Conservation (phyloP, 768 basidiomycete genomes). For the Boletellus ananiceps region DNA sequence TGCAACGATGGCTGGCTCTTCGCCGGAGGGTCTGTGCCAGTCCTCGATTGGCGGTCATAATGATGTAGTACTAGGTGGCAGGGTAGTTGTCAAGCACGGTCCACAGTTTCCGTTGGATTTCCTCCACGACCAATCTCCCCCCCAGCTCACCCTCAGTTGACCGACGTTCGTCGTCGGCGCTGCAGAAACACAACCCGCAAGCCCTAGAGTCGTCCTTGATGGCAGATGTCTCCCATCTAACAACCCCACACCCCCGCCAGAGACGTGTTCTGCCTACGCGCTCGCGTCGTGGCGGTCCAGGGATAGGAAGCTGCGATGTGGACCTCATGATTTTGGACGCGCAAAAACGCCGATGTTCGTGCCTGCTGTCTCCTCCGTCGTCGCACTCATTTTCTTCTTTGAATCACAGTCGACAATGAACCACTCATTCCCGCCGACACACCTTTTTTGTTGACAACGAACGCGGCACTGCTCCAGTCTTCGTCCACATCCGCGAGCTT, state of each 20-base stretch:
- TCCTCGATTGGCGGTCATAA: constrained; percentile 1
- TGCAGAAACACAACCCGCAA: constrained; percentile 7
- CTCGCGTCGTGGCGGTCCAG: constrained; percentile 74
- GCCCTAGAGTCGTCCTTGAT: constrained; percentile 17
- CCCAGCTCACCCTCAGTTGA: not conserved
- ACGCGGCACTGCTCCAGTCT: constrained; percentile 47
- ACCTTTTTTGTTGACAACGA: constrained; percentile 69
- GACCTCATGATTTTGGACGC: constrained; percentile 84
- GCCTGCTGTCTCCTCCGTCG: constrained; percentile 5
- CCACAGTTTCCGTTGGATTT: not conserved
- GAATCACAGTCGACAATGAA: constrained; percentile 57
- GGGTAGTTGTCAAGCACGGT: no score
- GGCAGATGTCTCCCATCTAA: constrained; percentile 34
- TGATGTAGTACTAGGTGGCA: not conserved
- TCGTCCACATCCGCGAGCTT: constrained; percentile 35
- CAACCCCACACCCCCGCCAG: constrained; percentile 44
- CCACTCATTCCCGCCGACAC: constrained; percentile 65
- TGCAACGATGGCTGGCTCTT: constrained; percentile 46
- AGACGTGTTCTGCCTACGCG: constrained; percentile 82
- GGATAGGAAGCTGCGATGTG: constrained; percentile 72
- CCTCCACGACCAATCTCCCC: not conserved
- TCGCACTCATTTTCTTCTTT: constrained; percentile 15
- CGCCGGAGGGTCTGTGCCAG: constrained; percentile 1
- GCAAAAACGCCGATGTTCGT: constrained; percentile 70
- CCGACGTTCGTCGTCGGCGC: constrained; percentile 5